Base-by-base conservation (phyloP, 768 basidiomycete species). In the Mycena haematopus region DNA sequence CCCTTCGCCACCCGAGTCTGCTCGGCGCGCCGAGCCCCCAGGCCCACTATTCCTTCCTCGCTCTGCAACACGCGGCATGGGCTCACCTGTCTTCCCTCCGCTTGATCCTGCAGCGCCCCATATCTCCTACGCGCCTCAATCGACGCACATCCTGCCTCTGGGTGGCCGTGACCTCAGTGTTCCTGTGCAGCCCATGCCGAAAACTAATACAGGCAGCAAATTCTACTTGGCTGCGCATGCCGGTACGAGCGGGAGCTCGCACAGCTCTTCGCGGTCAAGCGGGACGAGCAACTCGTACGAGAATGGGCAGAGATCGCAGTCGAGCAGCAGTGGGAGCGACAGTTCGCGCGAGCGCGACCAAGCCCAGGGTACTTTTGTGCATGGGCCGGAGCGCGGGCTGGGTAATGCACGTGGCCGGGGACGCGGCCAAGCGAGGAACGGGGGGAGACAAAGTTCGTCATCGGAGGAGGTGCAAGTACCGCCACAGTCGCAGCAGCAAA, bases 41-140 rank as follows among this genome's bases (percentile, higher is more conserved):
- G 44, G 54, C 14, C 58, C 38, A 2, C 47, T 63, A 15, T 55
- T 59, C 51, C 45, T 63, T 10, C 51, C 66, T 13, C 58, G 52
- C 33, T 49, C 62, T n/a, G 59, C 58, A 11, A 67, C 66, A 8
- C 66, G 66, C 50, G 66, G 62, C 13, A 66, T 66, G 65, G 65
- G 65, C n/a, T 56, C 65, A 2, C 65, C 66, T 8, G 38, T 54
- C 6, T 60, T 54, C 24, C 21, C 51, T 8, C 54, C 60, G 13
- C 15, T 25, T 10, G 40, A 15, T 22, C 31, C 55, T 45, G 9
- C 35, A n/a, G 24, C 21, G 3, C 29, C 33, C 6, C 54, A 42
- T 4, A 24, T n/a, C 15, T 19, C 52, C 1, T 58, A 49, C n/a
- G 55, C 58, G 2, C 56, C 65, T 4, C 44, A 63, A n/a, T 67